Evolutionary conservation across 2,329 filamentous ascomycete species (phyloP).

Genomic region (Ascochyta lentis): DNA sequence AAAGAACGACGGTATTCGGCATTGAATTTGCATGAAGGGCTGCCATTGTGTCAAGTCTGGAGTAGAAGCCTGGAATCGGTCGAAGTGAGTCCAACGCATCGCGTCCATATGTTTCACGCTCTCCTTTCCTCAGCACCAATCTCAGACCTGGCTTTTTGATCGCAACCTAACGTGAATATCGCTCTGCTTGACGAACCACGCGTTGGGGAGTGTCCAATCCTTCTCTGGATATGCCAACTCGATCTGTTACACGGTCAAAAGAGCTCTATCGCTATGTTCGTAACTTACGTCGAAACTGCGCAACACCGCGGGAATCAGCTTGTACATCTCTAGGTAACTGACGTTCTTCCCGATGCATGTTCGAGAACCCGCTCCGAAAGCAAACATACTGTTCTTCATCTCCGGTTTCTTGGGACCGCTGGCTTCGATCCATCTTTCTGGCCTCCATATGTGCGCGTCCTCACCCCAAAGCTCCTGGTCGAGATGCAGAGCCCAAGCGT

Average conservation of each 20-base stretch:
- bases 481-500: slow-evolving; percentile 22
- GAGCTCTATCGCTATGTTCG: background rate
- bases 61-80: too few species aligned
- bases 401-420: slow-evolving; percentile 20
- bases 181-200: slow-evolving; percentile 24
- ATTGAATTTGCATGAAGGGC: too few species aligned
- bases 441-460: slow-evolving; percentile 17
- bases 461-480: slow-evolving; percentile 17
- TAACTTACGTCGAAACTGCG: slow-evolving; percentile 20
- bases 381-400: slow-evolving; percentile 40
- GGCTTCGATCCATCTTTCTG: slow-evolving; percentile 27
- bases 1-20: too few species aligned
- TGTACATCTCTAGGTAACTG: slow-evolving; percentile 27
- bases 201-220: slow-evolving; percentile 21
- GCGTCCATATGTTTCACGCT: too few species aligned
- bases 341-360: slow-evolving; percentile 28
- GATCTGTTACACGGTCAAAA: slow-evolving; percentile 4
- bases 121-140: too few species aligned
- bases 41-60: too few species aligned
- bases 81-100: too few species aligned
- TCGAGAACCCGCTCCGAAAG: slow-evolving; percentile 21
- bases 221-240: slow-evolving; percentile 8
- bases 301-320: slow-evolving; percentile 22
- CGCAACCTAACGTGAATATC: slow-evolving; percentile 13
- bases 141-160: background rate